phyloP scores from a whole-genome alignment of 371 early-diverging fungal genomes.

The Apophysomyces trapeziformis region DNA sequence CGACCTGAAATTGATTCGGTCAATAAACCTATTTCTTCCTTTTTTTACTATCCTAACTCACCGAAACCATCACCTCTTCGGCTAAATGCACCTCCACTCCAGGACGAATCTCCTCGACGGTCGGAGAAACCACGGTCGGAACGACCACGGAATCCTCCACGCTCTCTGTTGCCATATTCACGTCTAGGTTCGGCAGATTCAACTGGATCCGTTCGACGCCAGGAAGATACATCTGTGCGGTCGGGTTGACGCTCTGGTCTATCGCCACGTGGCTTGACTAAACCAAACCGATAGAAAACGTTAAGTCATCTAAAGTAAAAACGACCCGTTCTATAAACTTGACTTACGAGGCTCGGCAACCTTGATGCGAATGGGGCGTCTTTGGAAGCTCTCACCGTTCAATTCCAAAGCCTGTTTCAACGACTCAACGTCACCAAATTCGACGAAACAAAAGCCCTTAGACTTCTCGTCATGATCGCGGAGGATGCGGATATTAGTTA shows the following conservation, averaged over 20 bases:
- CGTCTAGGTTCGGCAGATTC: conserved; percentile 50
- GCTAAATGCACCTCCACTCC: conserved; percentile 56
- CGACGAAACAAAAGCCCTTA: conserved; percentile 94
- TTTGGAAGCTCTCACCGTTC: conserved; percentile 65
- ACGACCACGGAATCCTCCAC: conserved; percentile 47
- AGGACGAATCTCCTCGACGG: conserved; percentile 52
- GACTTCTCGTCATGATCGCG: conserved; percentile 78
- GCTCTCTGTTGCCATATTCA: conserved; percentile 43
- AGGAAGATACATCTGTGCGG: conserved; percentile 54
- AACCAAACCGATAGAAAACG: conserved; percentile 1
- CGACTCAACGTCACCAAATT: conserved; percentile 85
- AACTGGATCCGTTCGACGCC: conserved; percentile 56
- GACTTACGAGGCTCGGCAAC: conserved; percentile 86
- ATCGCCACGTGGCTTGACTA: conserved; percentile 42
- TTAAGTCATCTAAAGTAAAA: too few species aligned
- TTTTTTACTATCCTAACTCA: neutral
- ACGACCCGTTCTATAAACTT: neutral
- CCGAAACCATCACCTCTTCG: conserved; percentile 15
- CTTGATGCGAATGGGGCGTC: conserved; percentile 81
- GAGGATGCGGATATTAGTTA: conserved; percentile 69
- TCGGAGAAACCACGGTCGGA: conserved; percentile 43
- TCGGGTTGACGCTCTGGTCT: conserved; percentile 42
- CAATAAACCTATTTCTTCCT: neutral
- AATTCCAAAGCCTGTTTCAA: conserved; percentile 79
- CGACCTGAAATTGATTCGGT: conserved; percentile 18